Percentiles rank a stretch among this genome's conserved stretches.
Conservation (phyloP, 495 filamentous ascomycete genomes). For the Bacidia rubella region DNA sequence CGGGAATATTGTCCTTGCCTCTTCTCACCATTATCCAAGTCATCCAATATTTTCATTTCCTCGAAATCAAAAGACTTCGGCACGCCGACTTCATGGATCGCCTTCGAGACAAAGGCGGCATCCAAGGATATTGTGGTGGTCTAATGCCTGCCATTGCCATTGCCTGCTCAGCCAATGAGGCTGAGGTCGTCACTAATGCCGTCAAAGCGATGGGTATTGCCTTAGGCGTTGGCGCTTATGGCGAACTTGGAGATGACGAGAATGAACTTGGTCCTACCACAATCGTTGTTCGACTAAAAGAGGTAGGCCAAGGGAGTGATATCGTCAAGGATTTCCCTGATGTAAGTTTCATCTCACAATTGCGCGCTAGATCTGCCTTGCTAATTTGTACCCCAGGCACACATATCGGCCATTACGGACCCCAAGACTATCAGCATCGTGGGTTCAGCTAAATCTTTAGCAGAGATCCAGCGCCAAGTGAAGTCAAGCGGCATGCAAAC, state of each 20-base stretch:
- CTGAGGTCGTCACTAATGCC: slow-evolving; percentile 17
- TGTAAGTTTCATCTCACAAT: too few relatives aligned
- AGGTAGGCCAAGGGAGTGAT: slow-evolving; percentile 21
- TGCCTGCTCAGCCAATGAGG: slow-evolving; percentile 18
- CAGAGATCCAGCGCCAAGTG: too few relatives aligned
- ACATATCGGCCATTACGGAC: too few relatives aligned
- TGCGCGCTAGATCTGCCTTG: too few relatives aligned
- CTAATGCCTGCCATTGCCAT: slow-evolving; percentile 20
- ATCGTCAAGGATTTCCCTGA: slow-evolving; percentile 18
- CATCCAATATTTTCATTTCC: slow-evolving; percentile 25
- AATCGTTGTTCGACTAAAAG: slow-evolving; percentile 19
- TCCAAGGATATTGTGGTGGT: slow-evolving; percentile 22
- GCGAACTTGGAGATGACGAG: slow-evolving; percentile 21
- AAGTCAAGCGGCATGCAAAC: too few relatives aligned
- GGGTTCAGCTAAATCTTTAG: too few relatives aligned
- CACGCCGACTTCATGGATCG: slow-evolving; percentile 7
- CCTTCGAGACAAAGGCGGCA: slow-evolving; percentile 14
- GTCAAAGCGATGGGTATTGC: slow-evolving; percentile 16
- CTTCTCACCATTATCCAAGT: slow-evolving; percentile 22
- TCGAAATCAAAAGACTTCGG: slow-evolving; percentile 13
- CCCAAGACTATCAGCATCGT: too few relatives aligned
- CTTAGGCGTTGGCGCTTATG: slow-evolving; percentile 22
- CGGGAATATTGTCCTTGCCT: slow-evolving; percentile 23
- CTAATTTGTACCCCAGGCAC: background rate
- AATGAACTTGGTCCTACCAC: slow-evolving; percentile 14